Evolutionary conservation across 2,329 filamentous ascomycete genomes (phyloP).

Genomic region (Cordyceps tenuipes): DNA sequence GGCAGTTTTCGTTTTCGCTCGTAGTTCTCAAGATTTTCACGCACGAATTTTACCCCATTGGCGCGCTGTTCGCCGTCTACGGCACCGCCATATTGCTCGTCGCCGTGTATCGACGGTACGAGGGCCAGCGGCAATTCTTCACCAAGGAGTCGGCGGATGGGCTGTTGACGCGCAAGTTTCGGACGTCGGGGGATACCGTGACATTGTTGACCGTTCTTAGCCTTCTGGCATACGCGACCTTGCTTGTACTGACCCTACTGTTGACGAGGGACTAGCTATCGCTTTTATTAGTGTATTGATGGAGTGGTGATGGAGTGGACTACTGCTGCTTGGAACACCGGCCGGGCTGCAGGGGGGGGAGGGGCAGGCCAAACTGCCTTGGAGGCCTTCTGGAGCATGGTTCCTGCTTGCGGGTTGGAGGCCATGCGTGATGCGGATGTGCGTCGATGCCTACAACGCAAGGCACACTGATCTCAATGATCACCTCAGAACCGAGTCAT

Average conservation of each 20-base stretch:
- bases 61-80: slow-evolving; percentile 91
- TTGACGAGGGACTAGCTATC: slow-evolving; percentile 19
- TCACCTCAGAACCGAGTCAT: background rate
- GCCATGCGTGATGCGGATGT: background rate
- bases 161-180: slow-evolving; percentile 43
- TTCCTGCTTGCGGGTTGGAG: background rate
- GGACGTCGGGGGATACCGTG: slow-evolving; percentile 57
- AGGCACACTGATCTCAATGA: background rate
- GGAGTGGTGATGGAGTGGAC: no score
- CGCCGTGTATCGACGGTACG: slow-evolving; percentile 75
- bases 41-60: slow-evolving; percentile 90
- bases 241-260: slow-evolving; percentile 48
- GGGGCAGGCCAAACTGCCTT: background rate
- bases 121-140: slow-evolving; percentile 94
- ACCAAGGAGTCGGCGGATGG: slow-evolving; percentile 30
- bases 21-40: slow-evolving; percentile 94
- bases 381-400: background rate
- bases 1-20: slow-evolving; percentile 90
- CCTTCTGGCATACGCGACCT: slow-evolving; percentile 46
- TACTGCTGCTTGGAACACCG: background rate
- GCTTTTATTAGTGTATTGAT: no score
- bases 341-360: background rate
- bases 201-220: slow-evolving; percentile 49
- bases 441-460: background rate
- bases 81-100: slow-evolving; percentile 77